phyloP scores from a whole-genome alignment of 495 filamentous ascomycete species.

The Xylaria acuta region DNA sequence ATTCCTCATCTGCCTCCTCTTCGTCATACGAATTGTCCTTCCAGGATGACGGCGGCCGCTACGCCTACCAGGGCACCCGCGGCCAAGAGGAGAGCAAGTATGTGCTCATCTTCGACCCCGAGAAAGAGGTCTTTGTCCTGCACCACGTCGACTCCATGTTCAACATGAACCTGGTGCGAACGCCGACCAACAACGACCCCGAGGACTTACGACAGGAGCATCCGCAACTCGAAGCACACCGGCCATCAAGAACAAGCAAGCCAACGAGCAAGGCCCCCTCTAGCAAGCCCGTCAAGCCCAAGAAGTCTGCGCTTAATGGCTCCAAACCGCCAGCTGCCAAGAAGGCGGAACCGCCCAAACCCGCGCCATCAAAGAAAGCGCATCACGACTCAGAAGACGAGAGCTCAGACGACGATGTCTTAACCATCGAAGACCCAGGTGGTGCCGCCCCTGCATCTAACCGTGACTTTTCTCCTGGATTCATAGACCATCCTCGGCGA shows the following conservation, averaged over 20 bases:
- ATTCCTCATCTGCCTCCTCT: constrained; percentile 35
- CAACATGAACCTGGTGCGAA: constrained; percentile 62
- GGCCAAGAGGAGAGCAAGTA: constrained; percentile 57
- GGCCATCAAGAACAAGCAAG: constrained; percentile 32
- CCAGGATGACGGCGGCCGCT: constrained; percentile 55
- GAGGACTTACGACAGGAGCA: constrained; percentile 50
- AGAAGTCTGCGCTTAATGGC: constrained; percentile 36
- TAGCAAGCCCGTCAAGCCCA: constrained; percentile 30
- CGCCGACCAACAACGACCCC: constrained; percentile 47
- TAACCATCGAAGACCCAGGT: constrained; percentile 55
- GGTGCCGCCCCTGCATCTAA: constrained; percentile 41
- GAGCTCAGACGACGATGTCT: constrained; percentile 53
- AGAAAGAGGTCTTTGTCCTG: constrained; percentile 60
- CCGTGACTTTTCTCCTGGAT: constrained; percentile 44
- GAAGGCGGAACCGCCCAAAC: constrained; percentile 37
- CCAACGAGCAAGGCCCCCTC: constrained; percentile 18
- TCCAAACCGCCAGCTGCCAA: constrained; percentile 27
- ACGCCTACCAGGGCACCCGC: constrained; percentile 57
- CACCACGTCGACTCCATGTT: constrained; percentile 64
- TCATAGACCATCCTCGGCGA: constrained; percentile 45
- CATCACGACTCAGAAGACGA: constrained; percentile 48
- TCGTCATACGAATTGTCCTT: constrained; percentile 54
- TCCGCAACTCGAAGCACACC: constrained; percentile 47
- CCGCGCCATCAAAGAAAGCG: constrained; percentile 28
- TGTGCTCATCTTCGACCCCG: constrained; percentile 61